phyloP scores from a whole-genome alignment of 345 rosid genomes.

The Eucalyptus pauciflora region DNA sequence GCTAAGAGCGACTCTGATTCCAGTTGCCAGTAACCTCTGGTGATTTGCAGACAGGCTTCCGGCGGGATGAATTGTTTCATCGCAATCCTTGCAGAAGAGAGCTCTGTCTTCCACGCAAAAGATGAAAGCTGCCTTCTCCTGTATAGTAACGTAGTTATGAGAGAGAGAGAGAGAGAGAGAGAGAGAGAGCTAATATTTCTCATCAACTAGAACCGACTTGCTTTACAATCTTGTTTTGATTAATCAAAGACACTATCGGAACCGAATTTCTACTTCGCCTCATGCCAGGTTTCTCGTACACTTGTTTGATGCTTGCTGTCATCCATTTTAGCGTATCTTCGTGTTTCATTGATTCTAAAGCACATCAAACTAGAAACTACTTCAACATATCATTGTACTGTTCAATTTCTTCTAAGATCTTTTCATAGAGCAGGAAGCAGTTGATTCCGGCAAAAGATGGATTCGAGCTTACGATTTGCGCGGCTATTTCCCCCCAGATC shows the following conservation, averaged over 20 bases:
- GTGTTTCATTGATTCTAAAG: neutral
- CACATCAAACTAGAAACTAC: neutral
- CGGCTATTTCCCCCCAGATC: neutral
- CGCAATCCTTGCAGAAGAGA: constrained; percentile 78
- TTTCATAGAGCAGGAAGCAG: neutral
- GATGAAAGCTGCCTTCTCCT: constrained; percentile 96
- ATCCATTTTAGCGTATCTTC: neutral
- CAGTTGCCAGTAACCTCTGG: constrained; percentile 85
- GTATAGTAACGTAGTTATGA: neutral
- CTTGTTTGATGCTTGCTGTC: neutral
- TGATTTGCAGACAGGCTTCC: constrained; percentile 79
- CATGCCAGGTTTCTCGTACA: neutral
- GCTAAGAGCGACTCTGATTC: constrained; percentile 74
- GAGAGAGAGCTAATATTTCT: neutral
- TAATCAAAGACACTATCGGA: neutral
- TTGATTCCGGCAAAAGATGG: neutral
- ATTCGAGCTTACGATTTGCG: neutral
- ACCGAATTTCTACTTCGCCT: neutral
- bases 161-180: neutral
- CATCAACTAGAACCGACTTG: neutral
- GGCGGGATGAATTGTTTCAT: constrained; percentile 68
- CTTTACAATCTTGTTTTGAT: neutral
- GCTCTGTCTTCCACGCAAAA: constrained; percentile 99
- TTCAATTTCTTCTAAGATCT: neutral
- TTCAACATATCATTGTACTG: neutral